Base-by-base conservation (phyloP, 352 stramenopile genomes). In the Phytopythium helicoides region DNA sequence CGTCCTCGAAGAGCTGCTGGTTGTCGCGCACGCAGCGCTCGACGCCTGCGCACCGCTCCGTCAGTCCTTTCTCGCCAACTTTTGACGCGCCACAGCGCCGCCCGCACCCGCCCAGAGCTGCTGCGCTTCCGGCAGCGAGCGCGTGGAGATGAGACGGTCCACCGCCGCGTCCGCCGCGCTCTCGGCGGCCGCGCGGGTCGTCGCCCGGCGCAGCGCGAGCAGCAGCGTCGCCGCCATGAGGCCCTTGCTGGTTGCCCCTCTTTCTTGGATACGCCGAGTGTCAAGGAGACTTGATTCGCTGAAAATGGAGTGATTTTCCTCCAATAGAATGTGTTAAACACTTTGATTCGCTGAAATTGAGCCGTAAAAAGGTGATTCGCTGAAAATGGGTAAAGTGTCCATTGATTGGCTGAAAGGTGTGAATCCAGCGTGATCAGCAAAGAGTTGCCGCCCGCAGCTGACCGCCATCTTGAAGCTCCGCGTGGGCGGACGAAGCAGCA, bases 51-150 rank as follows among this genome's bases (percentile, higher is more conserved):
- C 23, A 23, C 14, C 28, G 41, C n/a, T n/a, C n/a, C n/a, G n/a
- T n/a, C n/a, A n/a, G n/a, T n/a, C n/a, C n/a, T n/a, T n/a, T n/a
- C n/a, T n/a, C n/a, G n/a, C n/a, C n/a, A 15, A 26, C 0, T 9
- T 16, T 16, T 5, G 42, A 23, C 21, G 38, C 19, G 22, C 37
- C 31, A 5, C 21, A 14, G 34, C 11, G 18, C 46, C 22, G 0
- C n/a, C 56, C 66, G 23, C 35, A 75, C 66, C 63, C 19, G 61
- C 53, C 25, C 57, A 55, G 36, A 76, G 56, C 16, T 69, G 63
- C 40, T 77, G 68, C 47, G 55, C 16, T 38, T 71, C 61, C 3
- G 28, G 26, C 15, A 73, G 54, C 1, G 54, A 68, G 3, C 22
- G 10, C 4, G 56, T 66, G 3, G 60, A 50, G 26, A 73, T 59